A percentile compares a stretch with the other conserved stretches of the same genome.
Conservation (phyloP, 495 filamentous ascomycete species). For the Letharia columbiana region DNA sequence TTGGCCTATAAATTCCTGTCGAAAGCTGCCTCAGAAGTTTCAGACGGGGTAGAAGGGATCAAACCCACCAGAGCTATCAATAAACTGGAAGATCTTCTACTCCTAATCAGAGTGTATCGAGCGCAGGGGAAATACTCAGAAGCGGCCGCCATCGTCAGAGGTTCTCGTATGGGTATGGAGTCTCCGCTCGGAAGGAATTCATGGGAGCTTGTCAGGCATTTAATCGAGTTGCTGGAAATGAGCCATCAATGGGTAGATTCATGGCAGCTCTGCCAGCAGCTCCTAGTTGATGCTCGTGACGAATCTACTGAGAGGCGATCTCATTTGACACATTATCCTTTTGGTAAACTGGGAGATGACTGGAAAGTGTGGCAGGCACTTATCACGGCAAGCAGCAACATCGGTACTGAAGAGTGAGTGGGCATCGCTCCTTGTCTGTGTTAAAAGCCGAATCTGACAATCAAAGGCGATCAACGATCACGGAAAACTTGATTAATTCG, state of each 20-base stretch:
- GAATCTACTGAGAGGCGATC: background rate
- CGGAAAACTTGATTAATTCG: constrained; percentile 15
- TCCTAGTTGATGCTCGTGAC: constrained; percentile 34
- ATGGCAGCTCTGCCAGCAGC: constrained; percentile 35
- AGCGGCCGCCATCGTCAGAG: constrained; percentile 43
- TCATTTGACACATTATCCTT: background rate
- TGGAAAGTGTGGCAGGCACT: constrained; percentile 49
- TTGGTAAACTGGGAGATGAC: constrained; percentile 39
- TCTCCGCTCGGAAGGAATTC: constrained; percentile 46
- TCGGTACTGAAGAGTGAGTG: constrained; percentile 16
- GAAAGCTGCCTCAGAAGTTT: constrained; percentile 45
- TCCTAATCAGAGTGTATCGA: constrained; percentile 46
- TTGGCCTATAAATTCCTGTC: constrained; percentile 53
- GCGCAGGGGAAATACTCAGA: constrained; percentile 40
- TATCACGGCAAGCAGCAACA: constrained; percentile 25
- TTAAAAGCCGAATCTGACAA: constrained; percentile 1
- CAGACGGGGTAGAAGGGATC: constrained; percentile 34
- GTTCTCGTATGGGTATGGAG: constrained; percentile 40
- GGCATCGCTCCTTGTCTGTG: background rate
- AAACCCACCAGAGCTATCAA: constrained; percentile 44
- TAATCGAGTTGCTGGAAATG: constrained; percentile 39
- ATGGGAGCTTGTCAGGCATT: constrained; percentile 40
- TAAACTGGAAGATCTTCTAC: constrained; percentile 44
- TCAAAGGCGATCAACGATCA: constrained; percentile 13
- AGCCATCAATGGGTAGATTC: constrained; percentile 41